These are phyloP conservation scores for Alternaria incomplexa DNA, from an alignment of 2,329 filamentous ascomycete species.

Conservation along the genomic window DNA sequence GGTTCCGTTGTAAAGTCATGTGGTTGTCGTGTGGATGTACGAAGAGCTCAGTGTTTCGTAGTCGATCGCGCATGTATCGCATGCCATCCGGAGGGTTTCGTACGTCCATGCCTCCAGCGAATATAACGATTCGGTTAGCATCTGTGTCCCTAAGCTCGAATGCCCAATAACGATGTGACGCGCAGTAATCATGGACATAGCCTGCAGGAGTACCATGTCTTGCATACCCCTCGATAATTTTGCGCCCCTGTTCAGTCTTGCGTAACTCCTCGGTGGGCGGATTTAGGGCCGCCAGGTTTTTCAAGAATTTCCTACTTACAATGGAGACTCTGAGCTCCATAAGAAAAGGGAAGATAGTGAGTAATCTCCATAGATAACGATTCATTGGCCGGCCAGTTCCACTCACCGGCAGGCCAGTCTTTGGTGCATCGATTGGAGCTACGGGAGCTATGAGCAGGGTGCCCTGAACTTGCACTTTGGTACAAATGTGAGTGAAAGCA, in stretches of 20 bases:
- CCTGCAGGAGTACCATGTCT: not conserved
- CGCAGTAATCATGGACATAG: not conserved
- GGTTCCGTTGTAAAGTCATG: not conserved
- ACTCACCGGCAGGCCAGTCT: not conserved
- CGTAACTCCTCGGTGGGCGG: not conserved
- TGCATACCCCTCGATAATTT: not conserved
- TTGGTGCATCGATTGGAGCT: not conserved
- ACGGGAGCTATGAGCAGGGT: not conserved
- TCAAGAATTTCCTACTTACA: not conserved
- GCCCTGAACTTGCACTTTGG: not conserved
- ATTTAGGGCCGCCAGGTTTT: not conserved
- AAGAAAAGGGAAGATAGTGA: not conserved
- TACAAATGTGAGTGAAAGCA: not conserved
- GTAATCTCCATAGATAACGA: not conserved
- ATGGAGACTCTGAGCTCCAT: not conserved
- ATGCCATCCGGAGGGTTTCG: not conserved
- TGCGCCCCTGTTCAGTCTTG: not conserved
- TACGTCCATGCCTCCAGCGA: not conserved
- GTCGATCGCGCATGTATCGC: not conserved
- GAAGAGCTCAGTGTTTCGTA: not conserved
- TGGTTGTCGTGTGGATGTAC: not conserved
- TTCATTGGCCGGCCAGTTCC: not conserved
- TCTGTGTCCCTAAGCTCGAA: not conserved
- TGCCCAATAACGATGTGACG: not conserved
- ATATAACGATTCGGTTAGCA: not conserved